These are phyloP conservation scores for Fusarium sp. DNA, from an alignment of 2,329 filamentous ascomycete species.

Conservation along the genomic window DNA sequence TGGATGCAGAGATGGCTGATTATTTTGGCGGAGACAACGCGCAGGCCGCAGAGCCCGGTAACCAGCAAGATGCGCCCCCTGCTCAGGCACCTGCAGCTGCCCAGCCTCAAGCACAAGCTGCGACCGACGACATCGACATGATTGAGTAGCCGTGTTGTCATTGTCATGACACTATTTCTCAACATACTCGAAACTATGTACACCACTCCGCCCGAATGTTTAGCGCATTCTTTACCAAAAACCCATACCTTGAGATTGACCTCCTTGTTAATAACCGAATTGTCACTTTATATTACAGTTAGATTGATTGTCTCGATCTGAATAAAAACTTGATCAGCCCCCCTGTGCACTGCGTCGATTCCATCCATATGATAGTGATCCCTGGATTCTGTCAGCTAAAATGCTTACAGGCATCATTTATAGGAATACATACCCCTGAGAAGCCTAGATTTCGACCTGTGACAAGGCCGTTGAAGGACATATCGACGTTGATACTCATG, in stretches of 20 bases:
- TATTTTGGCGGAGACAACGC: conserved; percentile 73
- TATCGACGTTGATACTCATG: conserved; percentile 42
- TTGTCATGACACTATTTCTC: conserved; percentile 12
- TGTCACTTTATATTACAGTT: not conserved
- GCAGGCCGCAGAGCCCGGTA: conserved; percentile 49
- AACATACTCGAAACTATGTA: conserved; percentile 36
- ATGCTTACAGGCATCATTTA: not conserved
- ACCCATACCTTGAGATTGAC: conserved; percentile 34
- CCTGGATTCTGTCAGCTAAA: conserved; percentile 28
- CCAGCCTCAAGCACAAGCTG: conserved; percentile 38
- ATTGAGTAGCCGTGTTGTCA: conserved; percentile 63
- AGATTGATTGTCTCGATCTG: not conserved
- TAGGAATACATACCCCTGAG: conserved; percentile 33
- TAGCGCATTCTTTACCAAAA: conserved; percentile 27
- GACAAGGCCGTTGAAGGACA: conserved; percentile 42
- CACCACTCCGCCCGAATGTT: conserved; percentile 45
- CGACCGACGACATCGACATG: conserved; percentile 74
- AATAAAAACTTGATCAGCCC: conserved; percentile 3
- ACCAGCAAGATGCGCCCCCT: conserved; percentile 46
- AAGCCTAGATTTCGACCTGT: conserved; percentile 43
- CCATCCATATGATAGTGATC: conserved; percentile 43
- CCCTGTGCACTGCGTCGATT: conserved; percentile 33
- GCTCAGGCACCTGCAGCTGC: conserved; percentile 34
- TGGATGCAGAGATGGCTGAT: conserved; percentile 97
- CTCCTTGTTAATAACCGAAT: conserved; percentile 12